phyloP scores from a whole-genome alignment of 805 yeast species.

The Geotrichum ghanense region DNA sequence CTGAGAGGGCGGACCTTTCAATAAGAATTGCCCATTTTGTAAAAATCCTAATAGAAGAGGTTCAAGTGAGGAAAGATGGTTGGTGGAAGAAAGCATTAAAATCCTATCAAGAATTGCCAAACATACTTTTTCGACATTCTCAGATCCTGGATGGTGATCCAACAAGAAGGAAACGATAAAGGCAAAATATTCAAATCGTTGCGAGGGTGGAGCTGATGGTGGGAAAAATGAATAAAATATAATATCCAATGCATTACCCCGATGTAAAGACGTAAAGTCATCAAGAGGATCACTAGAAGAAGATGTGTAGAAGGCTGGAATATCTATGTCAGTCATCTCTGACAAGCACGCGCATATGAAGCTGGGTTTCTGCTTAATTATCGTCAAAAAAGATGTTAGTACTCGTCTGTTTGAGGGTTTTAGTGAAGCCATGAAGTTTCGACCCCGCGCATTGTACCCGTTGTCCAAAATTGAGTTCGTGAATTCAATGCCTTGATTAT shows the following conservation, averaged over 20 bases:
- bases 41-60: constrained; percentile 9
- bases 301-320: constrained; percentile 9
- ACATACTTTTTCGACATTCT: constrained; percentile 8
- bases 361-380: constrained; percentile 25
- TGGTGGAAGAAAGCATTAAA: constrained; percentile 9
- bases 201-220: constrained; percentile 14
- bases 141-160: constrained; percentile 10
- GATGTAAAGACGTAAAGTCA: constrained; percentile 15
- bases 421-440: constrained; percentile 9
- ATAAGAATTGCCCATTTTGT: constrained; percentile 15
- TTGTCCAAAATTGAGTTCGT: constrained; percentile 8
- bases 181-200: constrained; percentile 20
- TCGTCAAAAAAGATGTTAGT: constrained; percentile 23
- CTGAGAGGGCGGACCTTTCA: constrained; percentile 4
- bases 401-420: constrained; percentile 21
- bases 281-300: constrained; percentile 14
- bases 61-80: constrained; percentile 9
- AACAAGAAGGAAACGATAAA: constrained; percentile 15
- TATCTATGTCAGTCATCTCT: constrained; percentile 15
- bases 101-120: constrained; percentile 14
- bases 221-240: constrained; percentile 22
- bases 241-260: constrained; percentile 20
- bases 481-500: constrained; percentile 13
- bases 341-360: constrained; percentile 21
- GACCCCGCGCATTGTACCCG: constrained; percentile 2